Conservation (phyloP, 192 early-diverging fungal genomes). For the Backusella tarrabulga region DNA sequence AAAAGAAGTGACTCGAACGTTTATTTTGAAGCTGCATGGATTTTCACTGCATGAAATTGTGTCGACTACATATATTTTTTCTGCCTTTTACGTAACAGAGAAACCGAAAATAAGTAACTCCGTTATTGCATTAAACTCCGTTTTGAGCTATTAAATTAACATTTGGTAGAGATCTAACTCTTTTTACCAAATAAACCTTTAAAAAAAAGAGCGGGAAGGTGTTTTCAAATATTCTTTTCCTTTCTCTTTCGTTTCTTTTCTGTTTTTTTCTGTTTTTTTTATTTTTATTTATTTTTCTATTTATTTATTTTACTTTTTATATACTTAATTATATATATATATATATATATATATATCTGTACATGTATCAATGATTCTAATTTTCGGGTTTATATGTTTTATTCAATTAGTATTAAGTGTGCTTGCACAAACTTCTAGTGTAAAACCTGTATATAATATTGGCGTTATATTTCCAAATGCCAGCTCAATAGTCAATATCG, state of each 20-base stretch:
- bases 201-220: neutral
- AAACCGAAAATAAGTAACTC: neutral
- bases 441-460: conserved; percentile 17
- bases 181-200: neutral
- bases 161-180: neutral
- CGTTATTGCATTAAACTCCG: conserved; percentile 1
- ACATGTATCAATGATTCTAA: conserved; percentile 4
- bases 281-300: neutral
- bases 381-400: neutral
- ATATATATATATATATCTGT: neutral
- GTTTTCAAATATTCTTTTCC: neutral
- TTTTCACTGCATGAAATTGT: neutral
- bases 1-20: neutral
- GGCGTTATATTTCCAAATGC: conserved; percentile 19
- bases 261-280: neutral
- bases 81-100: neutral
- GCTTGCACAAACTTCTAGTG: neutral
- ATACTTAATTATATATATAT: neutral
- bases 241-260: neutral
- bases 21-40: neutral
- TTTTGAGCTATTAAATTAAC: conserved; percentile 6
- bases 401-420: neutral
- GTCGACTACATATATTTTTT: neutral
- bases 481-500: neutral
- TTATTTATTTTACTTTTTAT: neutral